Conservation (phyloP, 192 early-diverging fungal species). For the Lobosporangium transversale region DNA sequence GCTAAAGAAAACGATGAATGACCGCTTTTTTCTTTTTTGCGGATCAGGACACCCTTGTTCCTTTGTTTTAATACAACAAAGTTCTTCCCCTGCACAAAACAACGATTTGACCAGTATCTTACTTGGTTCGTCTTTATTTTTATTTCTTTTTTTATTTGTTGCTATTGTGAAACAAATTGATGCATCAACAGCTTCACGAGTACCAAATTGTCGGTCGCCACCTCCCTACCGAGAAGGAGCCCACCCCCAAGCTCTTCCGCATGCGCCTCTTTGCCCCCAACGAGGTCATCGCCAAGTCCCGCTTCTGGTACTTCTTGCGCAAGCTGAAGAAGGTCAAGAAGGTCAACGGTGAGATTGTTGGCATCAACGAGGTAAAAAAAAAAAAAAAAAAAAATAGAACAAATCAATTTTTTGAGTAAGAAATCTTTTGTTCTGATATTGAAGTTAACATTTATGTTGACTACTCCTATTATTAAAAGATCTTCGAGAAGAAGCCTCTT, state of each 20-base stretch:
- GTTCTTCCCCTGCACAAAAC: neutral
- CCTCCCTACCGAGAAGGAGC: conserved; percentile 90
- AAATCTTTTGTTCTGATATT: too few relatives aligned
- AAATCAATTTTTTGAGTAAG: too few relatives aligned
- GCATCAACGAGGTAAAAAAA: conserved; percentile 88
- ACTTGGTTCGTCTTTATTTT: conserved; percentile 53
- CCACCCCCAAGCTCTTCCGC: conserved; percentile 91
- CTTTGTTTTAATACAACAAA: too few relatives aligned
- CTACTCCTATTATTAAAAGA: conserved; percentile 52
- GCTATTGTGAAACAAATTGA: conserved; percentile 28
- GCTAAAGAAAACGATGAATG: too few relatives aligned
- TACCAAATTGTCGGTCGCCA: conserved; percentile 93
- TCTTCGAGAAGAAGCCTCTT: conserved; percentile 93
- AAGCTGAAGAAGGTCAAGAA: conserved; percentile 99
- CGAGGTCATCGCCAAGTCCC: conserved; percentile 97
- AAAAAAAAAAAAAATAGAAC: too few relatives aligned
- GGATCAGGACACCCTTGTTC: too few relatives aligned
- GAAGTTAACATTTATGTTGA: neutral
- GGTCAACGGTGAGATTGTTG: conserved; percentile 97
- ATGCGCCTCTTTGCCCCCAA: conserved; percentile 84
- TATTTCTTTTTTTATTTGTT: conserved; percentile 24
- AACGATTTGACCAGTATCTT: conserved; percentile 56
- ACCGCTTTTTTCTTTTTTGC: too few relatives aligned
- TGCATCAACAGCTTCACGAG: conserved; percentile 59
- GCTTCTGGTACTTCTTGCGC: conserved; percentile 99